Conservation (phyloP, 2,329 filamentous ascomycete genomes). For the Ceratocystis alfenasii region DNA sequence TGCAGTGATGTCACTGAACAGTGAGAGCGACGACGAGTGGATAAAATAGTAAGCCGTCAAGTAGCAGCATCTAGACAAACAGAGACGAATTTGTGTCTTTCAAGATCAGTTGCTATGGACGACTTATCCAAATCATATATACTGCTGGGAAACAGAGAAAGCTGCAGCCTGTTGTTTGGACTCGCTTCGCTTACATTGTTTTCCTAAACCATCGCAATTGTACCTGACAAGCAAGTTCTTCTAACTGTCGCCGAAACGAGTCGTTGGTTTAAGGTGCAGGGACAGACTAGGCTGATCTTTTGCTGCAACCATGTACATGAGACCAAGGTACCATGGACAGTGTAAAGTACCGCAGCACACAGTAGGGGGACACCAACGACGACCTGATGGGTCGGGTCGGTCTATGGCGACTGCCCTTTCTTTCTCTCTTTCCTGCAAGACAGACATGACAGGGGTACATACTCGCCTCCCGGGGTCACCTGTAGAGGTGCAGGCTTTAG, state of each 20-base stretch:
- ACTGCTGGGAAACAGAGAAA: background rate
- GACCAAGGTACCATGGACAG: constrained; percentile 1
- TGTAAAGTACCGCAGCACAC: background rate
- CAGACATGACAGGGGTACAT: no score
- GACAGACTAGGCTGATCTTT: constrained; percentile 8
- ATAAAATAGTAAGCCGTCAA: background rate
- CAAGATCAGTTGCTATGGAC: no score
- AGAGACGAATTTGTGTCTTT: background rate
- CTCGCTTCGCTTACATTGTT: background rate
- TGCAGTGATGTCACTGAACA: constrained; percentile 7
- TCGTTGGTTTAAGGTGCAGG: constrained; percentile 23
- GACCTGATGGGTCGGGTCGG: no score
- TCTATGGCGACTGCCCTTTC: no score
- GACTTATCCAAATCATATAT: no score
- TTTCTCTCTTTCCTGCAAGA: no score
- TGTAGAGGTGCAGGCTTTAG: no score
- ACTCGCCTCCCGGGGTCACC: no score
- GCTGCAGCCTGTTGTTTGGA: background rate
- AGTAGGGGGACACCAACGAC: background rate
- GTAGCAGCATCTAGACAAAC: background rate
- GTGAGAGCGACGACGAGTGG: background rate
- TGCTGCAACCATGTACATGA: constrained; percentile 11
- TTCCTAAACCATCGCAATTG: no score
- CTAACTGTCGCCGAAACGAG: constrained; percentile 9
- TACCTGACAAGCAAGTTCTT: background rate